These are phyloP conservation scores for Choiromyces venosus DNA, from an alignment of 495 filamentous ascomycete genomes.

Conservation along the genomic window DNA sequence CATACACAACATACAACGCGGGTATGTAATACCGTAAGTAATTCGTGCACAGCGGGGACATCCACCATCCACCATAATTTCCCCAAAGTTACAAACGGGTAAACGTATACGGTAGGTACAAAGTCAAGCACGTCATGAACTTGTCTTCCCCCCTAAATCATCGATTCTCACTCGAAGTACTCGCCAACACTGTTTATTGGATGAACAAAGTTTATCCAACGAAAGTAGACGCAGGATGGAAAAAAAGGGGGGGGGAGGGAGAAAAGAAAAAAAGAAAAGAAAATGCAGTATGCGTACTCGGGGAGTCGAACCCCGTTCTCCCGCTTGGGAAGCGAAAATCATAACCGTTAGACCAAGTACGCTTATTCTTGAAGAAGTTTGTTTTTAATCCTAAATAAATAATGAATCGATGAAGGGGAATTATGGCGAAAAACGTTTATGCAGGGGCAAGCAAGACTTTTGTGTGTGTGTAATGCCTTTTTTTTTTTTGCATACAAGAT, in stretches of 20 bases:
- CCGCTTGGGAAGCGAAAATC: slow-evolving; percentile 35
- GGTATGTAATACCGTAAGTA: background rate
- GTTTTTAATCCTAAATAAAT: too few relatives aligned
- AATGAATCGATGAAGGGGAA: too few relatives aligned
- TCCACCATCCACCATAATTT: background rate
- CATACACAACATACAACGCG: background rate
- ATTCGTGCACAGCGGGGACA: background rate
- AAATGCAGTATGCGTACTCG: slow-evolving; percentile 31
- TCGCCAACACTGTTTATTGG: background rate
- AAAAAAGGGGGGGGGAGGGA: too few relatives aligned
- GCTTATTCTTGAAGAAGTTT: slow-evolving; percentile 3
- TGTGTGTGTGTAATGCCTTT: too few relatives aligned
- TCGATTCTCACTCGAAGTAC: background rate
- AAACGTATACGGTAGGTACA: background rate
- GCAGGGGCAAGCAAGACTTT: too few relatives aligned
- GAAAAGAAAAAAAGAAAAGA: background rate
- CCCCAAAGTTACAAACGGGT: background rate
- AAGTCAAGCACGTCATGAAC: background rate
- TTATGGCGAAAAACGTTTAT: too few relatives aligned
- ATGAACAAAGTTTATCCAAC: too few relatives aligned
- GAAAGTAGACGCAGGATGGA: background rate
- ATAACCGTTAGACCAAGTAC: slow-evolving; percentile 37
- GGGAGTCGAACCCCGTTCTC: slow-evolving; percentile 33
- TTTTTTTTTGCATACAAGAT: too few relatives aligned
- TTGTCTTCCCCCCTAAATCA: background rate